phyloP scores from a whole-genome alignment of 1,284 basidiomycete species.

The Cutaneotrichosporon sp. region DNA sequence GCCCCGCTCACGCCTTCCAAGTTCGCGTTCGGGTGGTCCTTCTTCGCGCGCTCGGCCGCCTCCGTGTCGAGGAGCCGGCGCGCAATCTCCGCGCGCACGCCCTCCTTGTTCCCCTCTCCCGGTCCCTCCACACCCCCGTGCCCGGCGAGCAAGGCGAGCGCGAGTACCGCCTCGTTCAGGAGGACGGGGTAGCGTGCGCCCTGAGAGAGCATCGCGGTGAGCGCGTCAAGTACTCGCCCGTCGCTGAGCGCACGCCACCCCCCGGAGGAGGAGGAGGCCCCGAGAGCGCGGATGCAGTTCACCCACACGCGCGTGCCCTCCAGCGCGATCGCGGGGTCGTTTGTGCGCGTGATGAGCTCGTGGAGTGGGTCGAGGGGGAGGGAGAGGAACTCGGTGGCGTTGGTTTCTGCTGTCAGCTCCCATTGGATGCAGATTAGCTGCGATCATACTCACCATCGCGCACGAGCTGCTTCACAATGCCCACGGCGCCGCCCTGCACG shows the following conservation, averaged over 20 bases:
- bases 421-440: too few species aligned
- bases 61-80: constrained; percentile 1
- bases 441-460: constrained; percentile 16
- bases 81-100: constrained; percentile 1
- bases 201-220: constrained; percentile 71
- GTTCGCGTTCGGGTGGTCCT: neutral
- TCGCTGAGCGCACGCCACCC: constrained; percentile 43
- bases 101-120: constrained; percentile 40
- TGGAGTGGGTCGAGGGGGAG: constrained; percentile 64
- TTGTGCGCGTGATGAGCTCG: constrained; percentile 72
- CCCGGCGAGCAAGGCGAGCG: constrained; percentile 67
- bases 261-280: too few species aligned
- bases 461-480: constrained; percentile 77
- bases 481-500: constrained; percentile 84
- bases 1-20: neutral
- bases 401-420: constrained; percentile 13
- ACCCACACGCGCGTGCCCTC: constrained; percentile 63
- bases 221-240: constrained; percentile 61
- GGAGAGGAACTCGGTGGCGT: constrained; percentile 24
- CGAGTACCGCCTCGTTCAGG: constrained; percentile 86
- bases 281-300: too few species aligned
- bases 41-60: neutral
- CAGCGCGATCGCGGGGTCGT: constrained; percentile 78
- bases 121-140: neutral
- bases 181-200: constrained; percentile 80